These are phyloP conservation scores for Sisymbrium irio DNA, from an alignment of 345 rosid genomes.

Conservation along the genomic window DNA sequence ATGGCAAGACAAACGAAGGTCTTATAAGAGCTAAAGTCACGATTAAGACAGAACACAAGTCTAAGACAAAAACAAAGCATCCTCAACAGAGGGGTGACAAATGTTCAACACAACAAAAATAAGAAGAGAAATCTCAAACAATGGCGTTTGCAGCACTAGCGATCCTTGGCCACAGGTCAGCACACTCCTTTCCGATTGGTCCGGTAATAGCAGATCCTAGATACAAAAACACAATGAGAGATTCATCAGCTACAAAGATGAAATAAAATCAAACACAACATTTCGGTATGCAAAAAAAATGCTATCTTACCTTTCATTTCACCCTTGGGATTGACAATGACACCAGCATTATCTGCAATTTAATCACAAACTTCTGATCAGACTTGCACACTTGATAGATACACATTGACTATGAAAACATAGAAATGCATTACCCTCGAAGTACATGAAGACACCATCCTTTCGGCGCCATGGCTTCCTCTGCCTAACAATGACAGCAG, in stretches of 20 bases:
- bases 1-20: neutral
- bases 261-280: neutral
- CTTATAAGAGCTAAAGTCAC: neutral
- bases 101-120: neutral
- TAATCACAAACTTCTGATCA: neutral
- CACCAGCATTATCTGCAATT: conserved; percentile 71
- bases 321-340: conserved; percentile 78
- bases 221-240: neutral
- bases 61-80: conserved; percentile 27
- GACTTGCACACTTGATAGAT: neutral
- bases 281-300: neutral
- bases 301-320: conserved; percentile 66
- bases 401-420: neutral
- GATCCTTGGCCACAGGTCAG: conserved; percentile 70
- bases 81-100: neutral
- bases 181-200: conserved; percentile 84
- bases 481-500: conserved; percentile 46
- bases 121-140: conserved; percentile 24
- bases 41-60: neutral
- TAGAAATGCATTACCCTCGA: conserved; percentile 20
- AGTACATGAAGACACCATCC: conserved; percentile 46
- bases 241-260: neutral
- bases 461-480: conserved; percentile 48
- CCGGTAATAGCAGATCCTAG: conserved; percentile 83
- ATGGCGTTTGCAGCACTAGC: conserved; percentile 47